phyloP scores from a whole-genome alignment of 352 stramenopile species.

The Phytophthora colocasiae region DNA sequence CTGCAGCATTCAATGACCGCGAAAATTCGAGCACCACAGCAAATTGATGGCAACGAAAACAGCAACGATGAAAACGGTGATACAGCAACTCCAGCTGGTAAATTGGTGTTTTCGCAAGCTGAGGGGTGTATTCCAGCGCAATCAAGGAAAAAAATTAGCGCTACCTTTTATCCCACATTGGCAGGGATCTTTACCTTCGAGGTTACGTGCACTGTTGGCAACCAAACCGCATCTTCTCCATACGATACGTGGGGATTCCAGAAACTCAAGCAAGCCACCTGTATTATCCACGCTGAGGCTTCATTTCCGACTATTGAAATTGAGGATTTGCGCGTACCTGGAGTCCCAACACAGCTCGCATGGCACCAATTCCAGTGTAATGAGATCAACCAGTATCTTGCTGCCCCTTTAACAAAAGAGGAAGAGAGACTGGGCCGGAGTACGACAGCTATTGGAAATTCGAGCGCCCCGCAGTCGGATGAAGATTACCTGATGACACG shows the following conservation, averaged over 20 bases:
- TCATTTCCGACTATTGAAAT: conserved; percentile 91
- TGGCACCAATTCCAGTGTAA: conserved; percentile 83
- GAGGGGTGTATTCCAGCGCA: conserved; percentile 73
- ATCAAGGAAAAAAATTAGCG: conserved; percentile 78
- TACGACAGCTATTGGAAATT: conserved; percentile 34
- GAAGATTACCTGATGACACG: conserved; percentile 38
- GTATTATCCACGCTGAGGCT: conserved; percentile 69
- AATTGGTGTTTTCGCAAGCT: conserved; percentile 67
- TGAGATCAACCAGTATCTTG: conserved; percentile 77
- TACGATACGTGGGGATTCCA: conserved; percentile 38
- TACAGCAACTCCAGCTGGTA: conserved; percentile 5
- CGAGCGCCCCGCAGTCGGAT: conserved; percentile 14
- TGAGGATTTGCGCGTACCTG: conserved; percentile 77
- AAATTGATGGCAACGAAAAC: conserved; percentile 4
- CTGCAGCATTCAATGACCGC: conserved; percentile 52
- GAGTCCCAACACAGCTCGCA: conserved; percentile 53
- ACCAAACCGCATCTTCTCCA: conserved; percentile 17
- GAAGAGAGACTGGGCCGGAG: conserved; percentile 30
- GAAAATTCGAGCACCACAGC: conserved; percentile 8
- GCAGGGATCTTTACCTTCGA: conserved; percentile 78
- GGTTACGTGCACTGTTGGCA: conserved; percentile 62
- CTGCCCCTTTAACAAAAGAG: conserved; percentile 50
- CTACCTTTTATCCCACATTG: conserved; percentile 75
- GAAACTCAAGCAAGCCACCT: conserved; percentile 41
- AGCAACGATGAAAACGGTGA: conserved; percentile 11